Conservation (phyloP, 306 rosid species). For the Vigna trinervia region DNA sequence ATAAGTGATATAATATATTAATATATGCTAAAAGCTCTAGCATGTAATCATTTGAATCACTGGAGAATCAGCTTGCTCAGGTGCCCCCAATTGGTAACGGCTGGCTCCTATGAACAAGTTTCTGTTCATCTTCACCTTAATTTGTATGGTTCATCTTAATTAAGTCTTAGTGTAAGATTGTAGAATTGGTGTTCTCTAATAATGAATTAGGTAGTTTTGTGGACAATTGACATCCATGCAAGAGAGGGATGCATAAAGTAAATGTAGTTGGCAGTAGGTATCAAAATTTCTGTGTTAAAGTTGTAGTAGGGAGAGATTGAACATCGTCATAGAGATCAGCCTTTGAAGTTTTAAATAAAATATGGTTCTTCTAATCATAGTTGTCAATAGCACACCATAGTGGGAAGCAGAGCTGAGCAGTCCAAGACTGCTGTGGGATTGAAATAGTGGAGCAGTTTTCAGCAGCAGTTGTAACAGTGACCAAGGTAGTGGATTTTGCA, state of each 20-base stretch:
- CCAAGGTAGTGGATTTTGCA: too few species aligned
- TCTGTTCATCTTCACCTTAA: neutral
- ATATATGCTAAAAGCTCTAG: neutral
- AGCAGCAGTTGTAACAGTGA: too few species aligned
- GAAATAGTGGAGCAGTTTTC: too few species aligned
- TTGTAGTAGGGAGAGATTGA: neutral
- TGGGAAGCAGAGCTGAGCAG: too few species aligned
- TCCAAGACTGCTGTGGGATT: too few species aligned
- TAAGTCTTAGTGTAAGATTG: neutral
- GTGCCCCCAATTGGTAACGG: too few species aligned
- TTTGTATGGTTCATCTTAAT: conserved; percentile 3
- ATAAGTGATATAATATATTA: neutral
- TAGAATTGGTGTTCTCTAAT: neutral
- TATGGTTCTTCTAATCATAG: neutral
- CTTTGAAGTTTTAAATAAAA: neutral
- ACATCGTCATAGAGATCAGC: neutral
- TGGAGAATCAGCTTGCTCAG: conserved; percentile 8
- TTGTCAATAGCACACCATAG: too few species aligned
- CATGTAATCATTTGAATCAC: neutral
- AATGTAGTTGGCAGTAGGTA: conserved; percentile 2
- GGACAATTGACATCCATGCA: neutral
- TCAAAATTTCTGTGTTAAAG: too few species aligned
- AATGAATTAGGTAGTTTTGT: neutral
- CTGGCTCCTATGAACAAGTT: too few species aligned
- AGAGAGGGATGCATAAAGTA: neutral